Evolutionary conservation across 305 asterid species (phyloP), one percentile per base, ranked within the genome.

Genomic region (Fraxinus xanthoxyloides): DNA sequence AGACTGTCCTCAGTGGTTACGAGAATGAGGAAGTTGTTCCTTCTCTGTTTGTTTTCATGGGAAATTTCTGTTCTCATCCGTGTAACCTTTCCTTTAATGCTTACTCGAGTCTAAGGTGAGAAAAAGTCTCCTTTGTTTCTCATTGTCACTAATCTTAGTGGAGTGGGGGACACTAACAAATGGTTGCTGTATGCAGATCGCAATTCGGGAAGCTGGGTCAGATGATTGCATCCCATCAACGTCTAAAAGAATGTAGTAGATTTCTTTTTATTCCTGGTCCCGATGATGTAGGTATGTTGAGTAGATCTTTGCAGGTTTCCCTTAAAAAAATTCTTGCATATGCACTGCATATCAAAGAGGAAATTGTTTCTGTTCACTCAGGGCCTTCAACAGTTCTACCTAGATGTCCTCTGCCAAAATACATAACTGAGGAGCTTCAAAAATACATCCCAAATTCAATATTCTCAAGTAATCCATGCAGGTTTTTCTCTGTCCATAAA

Each of bases 211-310:
- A 90, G 89, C 93, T 95, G 72, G 98, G 99, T 69, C 88, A 89
- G 86, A 90, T 92, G 87, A 88, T 95, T 86, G 97, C 95, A 32
- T 85, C 91, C 65, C 98, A 92, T 90, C 89, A 88, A 69, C 94
- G 94, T 77, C 88, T 94, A 77, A 90, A 87, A 86, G 95, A 94
- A 59, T 85, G 87, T 63, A 94, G 97, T 80, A 89, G 85, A 82
- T 95, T 95, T 88, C 94, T 95, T 63, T 95, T 95, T 84, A 92
- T 95, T 84, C 98, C 99, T 51, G 99, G 99, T 82, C 99, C 99
- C 74, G 96, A 94, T 87, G 98, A 95, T 80, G 90, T 92, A 83
- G 99, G 99, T 94, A 72, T 77, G 92, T 87, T 73, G 54, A 79
- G 73, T 79, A 80, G 80, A 77, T 77, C 77, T 72, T 86, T 67